Evolutionary conservation across 352 stramenopile species (phyloP), one percentile per base, ranked within the genome.

Genomic region (Halophytophthora batemanensis): DNA sequence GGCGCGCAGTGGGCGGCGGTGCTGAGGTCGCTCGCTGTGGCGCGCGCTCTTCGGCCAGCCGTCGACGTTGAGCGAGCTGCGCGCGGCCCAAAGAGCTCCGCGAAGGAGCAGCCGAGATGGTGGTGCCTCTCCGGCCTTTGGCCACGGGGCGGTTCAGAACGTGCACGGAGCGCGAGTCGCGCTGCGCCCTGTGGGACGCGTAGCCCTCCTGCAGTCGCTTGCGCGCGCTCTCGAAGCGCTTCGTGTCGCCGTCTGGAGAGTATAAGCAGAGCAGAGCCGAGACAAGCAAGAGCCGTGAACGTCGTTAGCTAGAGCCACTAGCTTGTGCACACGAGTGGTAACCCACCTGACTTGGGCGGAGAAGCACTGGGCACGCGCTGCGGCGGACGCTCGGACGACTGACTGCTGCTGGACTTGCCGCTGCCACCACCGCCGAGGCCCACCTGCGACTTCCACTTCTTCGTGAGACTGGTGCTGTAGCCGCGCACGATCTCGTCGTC

Each of bases 371-470:
- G 59, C 11, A 47, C 44, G 10, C 50, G 50, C 21, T 42, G 50
- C 12, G 40, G 48, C n/a, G 2, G 63, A 22, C 40, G 56, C 38
- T 46, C 45, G 14, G 39, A 17, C 18, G 37, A 44, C 44, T 56
- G 53, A 40, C 29, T 53, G 23, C n/a, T 42, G 53, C 35, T 57
- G 31, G 43, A 31, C 23, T 41, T 33, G 38, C 45, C 46, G 18
- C 45, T 48, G 18, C 39, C 6, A 35, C 18, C 35, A 38, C 34
- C 37, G 33, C 29, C 44, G 12, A 95, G 53, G 15, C 83, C 84
- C 34, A 95, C 73, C 37, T 90, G 58, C 22, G 51, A 47, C 69
- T 87, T 90, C 84, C 84, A 95, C 56, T 90, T 90, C 53, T 88
- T 80, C 15, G 76, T 93, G 50, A 95, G 67, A n/a, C 62, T 90